Percentiles rank a stretch among this genome's conserved stretches.
Evolutionary conservation across 2,329 filamentous ascomycete genomes (phyloP).

Genomic region (Scedosporium boydii): DNA sequence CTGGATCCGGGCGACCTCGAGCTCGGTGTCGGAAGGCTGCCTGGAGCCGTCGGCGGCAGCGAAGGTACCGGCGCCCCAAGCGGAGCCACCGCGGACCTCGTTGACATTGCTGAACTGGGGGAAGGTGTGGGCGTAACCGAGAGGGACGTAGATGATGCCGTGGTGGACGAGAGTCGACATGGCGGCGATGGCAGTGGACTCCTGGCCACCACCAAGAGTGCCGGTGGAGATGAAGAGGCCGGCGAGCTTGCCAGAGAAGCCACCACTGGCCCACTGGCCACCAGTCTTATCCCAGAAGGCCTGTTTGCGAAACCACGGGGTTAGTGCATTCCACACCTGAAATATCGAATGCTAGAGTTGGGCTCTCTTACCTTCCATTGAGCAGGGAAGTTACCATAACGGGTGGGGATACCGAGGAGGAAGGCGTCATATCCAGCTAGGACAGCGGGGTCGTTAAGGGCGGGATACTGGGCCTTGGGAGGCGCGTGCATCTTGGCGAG

Average conservation of each 20-base stretch:
- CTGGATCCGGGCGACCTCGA: constrained; percentile 71
- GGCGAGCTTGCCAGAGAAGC: constrained; percentile 78
- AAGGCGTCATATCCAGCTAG: constrained; percentile 77
- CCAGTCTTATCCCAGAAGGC: constrained; percentile 86
- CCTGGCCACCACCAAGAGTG: constrained; percentile 80
- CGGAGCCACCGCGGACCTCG: constrained; percentile 76
- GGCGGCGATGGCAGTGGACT: constrained; percentile 70
- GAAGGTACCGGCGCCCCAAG: constrained; percentile 95
- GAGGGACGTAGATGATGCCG: constrained; percentile 91
- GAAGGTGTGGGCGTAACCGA: constrained; percentile 83
- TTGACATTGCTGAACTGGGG: constrained; percentile 55
- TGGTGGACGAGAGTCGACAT: constrained; percentile 88
- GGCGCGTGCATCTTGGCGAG: constrained; percentile 87
- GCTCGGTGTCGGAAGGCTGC: constrained; percentile 66
- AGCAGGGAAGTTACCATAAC: constrained; percentile 93
- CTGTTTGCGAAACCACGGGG: constrained; percentile 13
- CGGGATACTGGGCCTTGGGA: constrained; percentile 58
- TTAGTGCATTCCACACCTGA: not conserved
- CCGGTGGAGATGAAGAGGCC: constrained; percentile 88
- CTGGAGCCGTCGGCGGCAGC: constrained; percentile 70
- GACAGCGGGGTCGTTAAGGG: constrained; percentile 45
- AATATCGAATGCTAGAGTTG: too few relatives aligned
- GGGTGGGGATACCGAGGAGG: constrained; percentile 88
- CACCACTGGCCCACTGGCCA: constrained; percentile 69
- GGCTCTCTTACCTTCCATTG: constrained; percentile 64